Conservation (phyloP, 2,329 filamentous ascomycete species). For the Venturia pyrina region DNA sequence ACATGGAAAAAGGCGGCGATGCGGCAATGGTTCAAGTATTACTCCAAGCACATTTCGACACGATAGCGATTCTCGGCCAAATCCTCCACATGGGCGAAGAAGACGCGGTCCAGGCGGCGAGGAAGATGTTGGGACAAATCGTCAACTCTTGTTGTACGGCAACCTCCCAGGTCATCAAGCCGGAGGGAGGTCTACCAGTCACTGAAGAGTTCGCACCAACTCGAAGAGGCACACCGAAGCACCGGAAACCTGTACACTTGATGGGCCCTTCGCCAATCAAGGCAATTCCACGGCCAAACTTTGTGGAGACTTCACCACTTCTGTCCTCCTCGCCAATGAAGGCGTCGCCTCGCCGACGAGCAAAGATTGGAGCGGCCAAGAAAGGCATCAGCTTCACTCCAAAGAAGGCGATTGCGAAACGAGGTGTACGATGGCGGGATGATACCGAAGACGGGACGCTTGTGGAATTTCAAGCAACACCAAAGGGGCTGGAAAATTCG, state of each 20-base stretch:
- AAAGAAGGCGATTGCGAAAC: conserved; percentile 56
- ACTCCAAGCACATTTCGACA: conserved; percentile 85
- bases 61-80: conserved; percentile 70
- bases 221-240: conserved; percentile 67
- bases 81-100: conserved; percentile 74
- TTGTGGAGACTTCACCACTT: conserved; percentile 23
- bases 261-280: conserved; percentile 39
- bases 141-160: conserved; percentile 66
- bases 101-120: conserved; percentile 72
- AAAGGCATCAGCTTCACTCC: conserved; percentile 66
- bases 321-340: conserved; percentile 57
- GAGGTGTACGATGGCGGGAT: conserved; percentile 84
- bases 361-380: conserved; percentile 48
- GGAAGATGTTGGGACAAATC: conserved; percentile 64
- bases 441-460: conserved; percentile 79
- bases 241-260: conserved; percentile 44
- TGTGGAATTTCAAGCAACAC: conserved; percentile 86
- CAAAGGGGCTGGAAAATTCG: conserved; percentile 50
- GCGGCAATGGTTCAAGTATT: conserved; percentile 70
- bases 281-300: conserved; percentile 22
- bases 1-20: conserved; percentile 76
- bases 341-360: conserved; percentile 66
- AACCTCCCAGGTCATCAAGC: conserved; percentile 77
- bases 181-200: conserved; percentile 60
- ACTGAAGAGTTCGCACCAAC: conserved; percentile 59